These are phyloP conservation scores for Rhodotorula taiwanensis DNA, from an alignment of 768 basidiomycete species.

Conservation along the genomic window DNA sequence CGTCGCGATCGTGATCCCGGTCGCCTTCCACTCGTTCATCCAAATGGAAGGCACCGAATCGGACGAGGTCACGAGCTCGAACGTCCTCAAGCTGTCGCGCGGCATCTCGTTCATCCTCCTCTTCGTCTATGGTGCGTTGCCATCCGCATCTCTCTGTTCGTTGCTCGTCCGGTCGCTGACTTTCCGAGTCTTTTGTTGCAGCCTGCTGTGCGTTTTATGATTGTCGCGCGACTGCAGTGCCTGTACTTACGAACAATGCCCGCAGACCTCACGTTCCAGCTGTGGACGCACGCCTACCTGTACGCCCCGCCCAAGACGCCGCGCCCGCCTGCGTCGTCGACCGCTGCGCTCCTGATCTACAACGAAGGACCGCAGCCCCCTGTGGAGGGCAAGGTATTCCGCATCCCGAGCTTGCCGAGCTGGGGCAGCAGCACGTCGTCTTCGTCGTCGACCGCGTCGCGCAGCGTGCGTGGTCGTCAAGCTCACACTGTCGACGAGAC, in stretches of 20 bases:
- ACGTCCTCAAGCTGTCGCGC: slow-evolving; percentile 35
- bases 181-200: background rate
- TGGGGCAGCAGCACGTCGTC: slow-evolving; percentile 25
- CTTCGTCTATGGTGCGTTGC: slow-evolving; percentile 58
- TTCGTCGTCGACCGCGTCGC: background rate
- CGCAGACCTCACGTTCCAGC: slow-evolving; percentile 26
- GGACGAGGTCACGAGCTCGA: slow-evolving; percentile 8
- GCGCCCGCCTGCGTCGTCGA: background rate
- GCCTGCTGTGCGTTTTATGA: background rate
- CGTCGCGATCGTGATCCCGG: slow-evolving; percentile 44
- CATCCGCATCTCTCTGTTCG: slow-evolving; percentile 63
- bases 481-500: background rate
- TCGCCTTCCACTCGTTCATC: slow-evolving; percentile 57
- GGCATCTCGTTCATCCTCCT: slow-evolving; percentile 60
- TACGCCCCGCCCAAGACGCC: slow-evolving; percentile 46
- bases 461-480: background rate
- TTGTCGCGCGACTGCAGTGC: too few relatives aligned
- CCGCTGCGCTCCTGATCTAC: slow-evolving; percentile 9
- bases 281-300: slow-evolving; percentile 47
- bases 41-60: background rate
- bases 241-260: too few relatives aligned
- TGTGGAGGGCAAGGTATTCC: slow-evolving; percentile 23
- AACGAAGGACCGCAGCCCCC: slow-evolving; percentile 32
- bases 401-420: slow-evolving; percentile 22
- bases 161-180: slow-evolving; percentile 55